These are phyloP conservation scores for Candida peoriensis DNA, from an alignment of 805 yeast genomes.

Conservation along the genomic window DNA sequence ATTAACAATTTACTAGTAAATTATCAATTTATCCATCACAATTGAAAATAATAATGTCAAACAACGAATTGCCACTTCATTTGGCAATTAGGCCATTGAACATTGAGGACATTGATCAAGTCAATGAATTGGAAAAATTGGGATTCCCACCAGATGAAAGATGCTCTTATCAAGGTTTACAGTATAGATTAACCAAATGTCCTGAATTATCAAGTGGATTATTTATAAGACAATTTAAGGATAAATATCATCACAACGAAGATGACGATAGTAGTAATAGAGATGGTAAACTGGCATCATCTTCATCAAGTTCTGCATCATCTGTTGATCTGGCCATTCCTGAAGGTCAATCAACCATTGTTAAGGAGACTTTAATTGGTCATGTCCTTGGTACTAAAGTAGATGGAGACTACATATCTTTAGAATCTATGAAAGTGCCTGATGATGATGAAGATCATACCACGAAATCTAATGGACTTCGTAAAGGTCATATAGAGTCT, in stretches of 20 bases:
- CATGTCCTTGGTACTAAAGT: conserved; percentile 79
- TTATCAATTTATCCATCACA: too few species aligned
- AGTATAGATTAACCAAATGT: conserved; percentile 70
- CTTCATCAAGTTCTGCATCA: too few species aligned
- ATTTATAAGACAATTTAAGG: conserved; percentile 62
- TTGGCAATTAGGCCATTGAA: conserved; percentile 71
- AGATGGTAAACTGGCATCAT: conserved; percentile 25
- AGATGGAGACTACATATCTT: conserved; percentile 42
- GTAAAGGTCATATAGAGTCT: conserved; percentile 66
- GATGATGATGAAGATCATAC: conserved; percentile 21
- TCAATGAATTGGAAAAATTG: conserved; percentile 51
- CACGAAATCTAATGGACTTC: too few species aligned
- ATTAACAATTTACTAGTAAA: too few species aligned
- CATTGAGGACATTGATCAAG: conserved; percentile 65
- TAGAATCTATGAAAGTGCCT: conserved; percentile 58
- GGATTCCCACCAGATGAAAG: conserved; percentile 74
- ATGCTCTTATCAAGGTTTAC: conserved; percentile 54
- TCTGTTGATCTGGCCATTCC: conserved; percentile 24
- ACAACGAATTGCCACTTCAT: conserved; percentile 45
- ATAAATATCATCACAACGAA: conserved; percentile 17
- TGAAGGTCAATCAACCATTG: conserved; percentile 32
- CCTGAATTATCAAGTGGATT: conserved; percentile 91
- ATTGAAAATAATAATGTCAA: not conserved
- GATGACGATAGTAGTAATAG: conserved; percentile 21
- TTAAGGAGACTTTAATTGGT: conserved; percentile 66